These are phyloP conservation scores for Eutrema salsugineum DNA, from an alignment of 441 rosid species.

Conservation along the genomic window DNA sequence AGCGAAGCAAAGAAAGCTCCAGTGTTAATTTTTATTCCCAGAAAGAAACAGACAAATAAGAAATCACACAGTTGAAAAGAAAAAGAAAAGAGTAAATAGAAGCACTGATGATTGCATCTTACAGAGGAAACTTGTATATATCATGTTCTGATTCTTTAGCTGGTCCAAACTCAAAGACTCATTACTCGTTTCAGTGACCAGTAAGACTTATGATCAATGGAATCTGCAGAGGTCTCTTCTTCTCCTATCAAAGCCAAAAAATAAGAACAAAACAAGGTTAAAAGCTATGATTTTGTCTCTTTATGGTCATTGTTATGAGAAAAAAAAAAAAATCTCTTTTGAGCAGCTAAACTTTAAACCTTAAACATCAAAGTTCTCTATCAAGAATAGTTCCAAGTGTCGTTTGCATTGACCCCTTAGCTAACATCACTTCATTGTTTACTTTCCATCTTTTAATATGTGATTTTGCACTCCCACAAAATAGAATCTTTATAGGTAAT, in stretches of 20 bases:
- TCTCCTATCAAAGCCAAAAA: constrained; percentile 4
- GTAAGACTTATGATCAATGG: neutral
- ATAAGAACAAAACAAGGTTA: constrained; percentile 21
- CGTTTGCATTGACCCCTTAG: constrained; percentile 21
- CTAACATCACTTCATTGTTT: constrained; percentile 7
- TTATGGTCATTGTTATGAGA: neutral
- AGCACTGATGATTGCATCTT: constrained; percentile 5
- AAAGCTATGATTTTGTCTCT: neutral
- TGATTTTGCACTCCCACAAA: constrained; percentile 13
- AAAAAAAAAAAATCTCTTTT: constrained; percentile 4
- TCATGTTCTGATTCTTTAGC: constrained; percentile 11
- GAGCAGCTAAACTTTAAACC: constrained; percentile 26
- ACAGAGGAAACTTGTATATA: constrained; percentile 5
- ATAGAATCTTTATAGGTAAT: constrained; percentile 3
- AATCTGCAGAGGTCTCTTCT: neutral
- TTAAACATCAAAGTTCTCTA: constrained; percentile 27
- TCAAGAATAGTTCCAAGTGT: constrained; percentile 14
- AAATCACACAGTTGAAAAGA: neutral
- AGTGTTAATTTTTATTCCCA: constrained; percentile 9
- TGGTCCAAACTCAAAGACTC: constrained; percentile 13
- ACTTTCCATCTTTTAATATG: constrained; percentile 15
- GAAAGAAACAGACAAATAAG: neutral
- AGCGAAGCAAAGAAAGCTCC: neutral
- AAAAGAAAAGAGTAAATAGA: neutral
- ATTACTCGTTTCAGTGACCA: constrained; percentile 13